phyloP scores from a whole-genome alignment of 352 stramenopile genomes.

The Phytophthora citrophthora region DNA sequence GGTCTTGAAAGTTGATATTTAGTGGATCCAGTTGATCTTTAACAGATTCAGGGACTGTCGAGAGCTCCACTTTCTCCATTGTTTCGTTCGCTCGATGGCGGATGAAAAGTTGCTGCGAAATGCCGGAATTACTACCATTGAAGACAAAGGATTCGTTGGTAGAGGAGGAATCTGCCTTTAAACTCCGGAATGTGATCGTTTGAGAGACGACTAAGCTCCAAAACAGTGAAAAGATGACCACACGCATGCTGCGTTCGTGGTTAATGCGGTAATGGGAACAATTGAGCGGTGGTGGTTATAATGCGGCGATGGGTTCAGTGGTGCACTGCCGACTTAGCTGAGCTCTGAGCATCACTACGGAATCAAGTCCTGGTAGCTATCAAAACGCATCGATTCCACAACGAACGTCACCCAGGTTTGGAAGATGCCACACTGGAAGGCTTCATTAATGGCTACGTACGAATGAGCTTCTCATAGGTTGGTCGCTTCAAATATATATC shows the following conservation, averaged over 20 bases:
- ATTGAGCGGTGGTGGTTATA: too few species aligned
- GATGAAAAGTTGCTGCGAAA: conserved; percentile 35
- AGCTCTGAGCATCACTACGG: too few species aligned
- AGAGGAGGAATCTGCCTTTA: conserved; percentile 1
- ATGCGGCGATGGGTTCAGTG: too few species aligned
- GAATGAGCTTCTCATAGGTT: too few species aligned
- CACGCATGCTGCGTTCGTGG: neutral
- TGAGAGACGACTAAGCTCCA: neutral
- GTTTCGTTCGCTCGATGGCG: conserved; percentile 18
- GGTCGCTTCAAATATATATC: too few species aligned
- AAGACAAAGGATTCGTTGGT: conserved; percentile 23
- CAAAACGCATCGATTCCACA: too few species aligned
- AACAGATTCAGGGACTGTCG: conserved; percentile 13
- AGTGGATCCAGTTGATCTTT: conserved; percentile 3
- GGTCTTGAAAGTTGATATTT: neutral
- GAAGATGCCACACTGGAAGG: too few species aligned
- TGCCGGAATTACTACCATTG: conserved; percentile 39
- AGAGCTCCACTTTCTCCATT: neutral
- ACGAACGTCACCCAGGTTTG: too few species aligned
- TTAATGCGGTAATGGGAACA: neutral
- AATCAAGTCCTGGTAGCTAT: too few species aligned
- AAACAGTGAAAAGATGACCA: neutral
- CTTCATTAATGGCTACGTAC: too few species aligned
- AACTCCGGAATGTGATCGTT: neutral
- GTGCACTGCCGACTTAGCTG: too few species aligned